Base-by-base conservation (phyloP, 257 asterid species). In the Gynochthodes officinalis region DNA sequence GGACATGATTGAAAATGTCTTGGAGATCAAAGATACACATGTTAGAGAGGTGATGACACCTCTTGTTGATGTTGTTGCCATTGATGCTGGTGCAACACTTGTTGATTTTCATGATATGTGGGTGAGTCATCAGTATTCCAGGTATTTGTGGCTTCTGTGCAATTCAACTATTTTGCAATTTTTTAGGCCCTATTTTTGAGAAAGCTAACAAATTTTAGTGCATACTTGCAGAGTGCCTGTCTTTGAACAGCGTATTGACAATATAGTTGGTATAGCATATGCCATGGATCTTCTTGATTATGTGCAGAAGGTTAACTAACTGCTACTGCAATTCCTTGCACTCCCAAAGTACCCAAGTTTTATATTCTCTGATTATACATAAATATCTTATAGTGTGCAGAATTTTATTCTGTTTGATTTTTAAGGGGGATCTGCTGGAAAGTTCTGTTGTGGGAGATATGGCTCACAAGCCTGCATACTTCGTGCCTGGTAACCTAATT, bases 31-130 rank as follows among this genome's bases (percentile, higher is more conserved):
- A 89, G 99, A 95, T 74, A 95, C 98, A 7, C 98, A 92, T 81
- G 98, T 95, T 64, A 86, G 97, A 82, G 99, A 95, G 86, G 98
- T 95, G 81, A 95, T 95, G 99, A 95, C 99, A 44, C 98, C 99
- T 54, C 97, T 95, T 75, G 92, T 95, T 75, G 98, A 95, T 81
- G 96, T 92, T 61, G 96, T 95, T 76, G 99, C 98, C 49, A 92
- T 95, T 73, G 98, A 95, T 82, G 83, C 90, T 76, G 72, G 96
- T 83, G 90, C 99, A 78, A 86, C 97, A 59, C 90, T 92, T 52
- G 87, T 95, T 74, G 99, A 92, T 81, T 95, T 95, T 84, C 97
- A 95, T 69, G 85, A 83, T 79, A 85, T 95, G 53, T 95, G 99
- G 99, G 89, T 90, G 83, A 91, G 90, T 54, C 99, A 95, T 85